Percentiles rank a stretch among this genome's conserved stretches.
phyloP scores from a whole-genome alignment of 1,284 basidiomycete species.

The Malassezia yamatoensis region DNA sequence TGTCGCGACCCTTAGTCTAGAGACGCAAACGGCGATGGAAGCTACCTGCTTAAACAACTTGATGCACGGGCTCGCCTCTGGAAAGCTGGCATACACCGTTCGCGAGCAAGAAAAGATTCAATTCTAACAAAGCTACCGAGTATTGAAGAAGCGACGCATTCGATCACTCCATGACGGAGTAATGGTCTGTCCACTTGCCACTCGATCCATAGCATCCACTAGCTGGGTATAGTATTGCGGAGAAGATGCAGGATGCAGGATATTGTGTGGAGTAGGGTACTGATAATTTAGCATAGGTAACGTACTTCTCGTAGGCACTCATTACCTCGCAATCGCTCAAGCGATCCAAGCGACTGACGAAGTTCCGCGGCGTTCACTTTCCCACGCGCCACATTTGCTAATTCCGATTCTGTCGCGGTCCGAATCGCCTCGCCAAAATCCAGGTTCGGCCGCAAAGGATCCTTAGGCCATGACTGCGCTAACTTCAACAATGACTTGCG shows the following conservation, averaged over 20 bases:
- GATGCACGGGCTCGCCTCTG: conserved; percentile 34
- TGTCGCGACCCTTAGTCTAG: conserved; percentile 41
- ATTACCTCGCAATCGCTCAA: conserved; percentile 23
- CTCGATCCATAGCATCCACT: conserved; percentile 21
- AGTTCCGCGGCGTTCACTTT: conserved; percentile 20
- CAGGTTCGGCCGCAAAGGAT: conserved; percentile 34
- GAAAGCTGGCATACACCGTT: conserved; percentile 38
- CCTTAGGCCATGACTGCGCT: conserved; percentile 33
- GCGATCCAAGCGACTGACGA: conserved; percentile 18
- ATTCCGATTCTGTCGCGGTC: conserved; percentile 25
- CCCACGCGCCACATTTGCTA: conserved; percentile 14
- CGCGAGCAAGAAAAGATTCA: conserved; percentile 34
- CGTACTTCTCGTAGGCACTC: conserved; percentile 21
- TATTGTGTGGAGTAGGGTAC: conserved; percentile 24
- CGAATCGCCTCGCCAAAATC: conserved; percentile 33
- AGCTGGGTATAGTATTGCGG: conserved; percentile 37
- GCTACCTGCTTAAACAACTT: conserved; percentile 44
- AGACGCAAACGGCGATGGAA: conserved; percentile 48
- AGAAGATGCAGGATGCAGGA: conserved; percentile 28
- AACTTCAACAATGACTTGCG: conserved; percentile 25
- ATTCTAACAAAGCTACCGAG: conserved; percentile 1
- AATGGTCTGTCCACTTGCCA: conserved; percentile 25
- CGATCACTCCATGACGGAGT: conserved; percentile 18
- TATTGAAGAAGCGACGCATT: conserved; percentile 30
- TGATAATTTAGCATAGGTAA: neutral